A percentile compares a stretch with the other conserved stretches of the same genome.
phyloP scores from a whole-genome alignment of 225 moss, liverwort and hornwort species.

The Climacium dendroides region DNA sequence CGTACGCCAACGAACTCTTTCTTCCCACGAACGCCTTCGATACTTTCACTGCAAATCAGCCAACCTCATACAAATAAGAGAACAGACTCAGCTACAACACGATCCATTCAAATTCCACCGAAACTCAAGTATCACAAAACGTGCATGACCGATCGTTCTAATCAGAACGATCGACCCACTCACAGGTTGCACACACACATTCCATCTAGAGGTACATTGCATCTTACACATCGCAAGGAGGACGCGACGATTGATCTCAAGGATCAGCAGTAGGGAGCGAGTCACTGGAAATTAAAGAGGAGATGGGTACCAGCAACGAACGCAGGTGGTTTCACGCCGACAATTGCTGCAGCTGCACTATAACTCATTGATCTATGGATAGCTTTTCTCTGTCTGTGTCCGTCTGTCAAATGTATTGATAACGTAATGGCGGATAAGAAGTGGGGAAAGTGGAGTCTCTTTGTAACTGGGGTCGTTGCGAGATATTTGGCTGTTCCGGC shows the following conservation, averaged over 20 bases:
- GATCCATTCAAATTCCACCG: not conserved
- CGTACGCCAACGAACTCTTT: not conserved
- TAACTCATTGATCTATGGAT: not conserved
- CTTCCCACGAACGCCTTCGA: not conserved
- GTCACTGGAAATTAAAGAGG: not conserved
- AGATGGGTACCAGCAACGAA: not conserved
- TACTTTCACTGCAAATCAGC: not conserved
- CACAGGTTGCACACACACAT: not conserved
- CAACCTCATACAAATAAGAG: not conserved
- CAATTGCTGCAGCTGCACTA: not conserved
- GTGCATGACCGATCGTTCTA: not conserved
- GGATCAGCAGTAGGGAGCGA: not conserved
- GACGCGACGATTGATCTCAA: not conserved
- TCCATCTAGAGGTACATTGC: not conserved
- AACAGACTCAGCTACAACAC: not conserved
- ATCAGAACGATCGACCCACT: not conserved
- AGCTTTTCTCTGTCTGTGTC: not conserved
- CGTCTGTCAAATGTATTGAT: not conserved
- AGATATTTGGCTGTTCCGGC: not conserved
- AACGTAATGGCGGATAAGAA: not conserved
- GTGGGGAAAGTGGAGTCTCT: not conserved
- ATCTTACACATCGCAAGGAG: not conserved
- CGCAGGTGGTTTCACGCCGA: not conserved
- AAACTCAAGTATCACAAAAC: not conserved
- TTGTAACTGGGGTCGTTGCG: not conserved